phyloP scores from a whole-genome alignment of 176 grass and related monocot species.

The Zizania latifolia region DNA sequence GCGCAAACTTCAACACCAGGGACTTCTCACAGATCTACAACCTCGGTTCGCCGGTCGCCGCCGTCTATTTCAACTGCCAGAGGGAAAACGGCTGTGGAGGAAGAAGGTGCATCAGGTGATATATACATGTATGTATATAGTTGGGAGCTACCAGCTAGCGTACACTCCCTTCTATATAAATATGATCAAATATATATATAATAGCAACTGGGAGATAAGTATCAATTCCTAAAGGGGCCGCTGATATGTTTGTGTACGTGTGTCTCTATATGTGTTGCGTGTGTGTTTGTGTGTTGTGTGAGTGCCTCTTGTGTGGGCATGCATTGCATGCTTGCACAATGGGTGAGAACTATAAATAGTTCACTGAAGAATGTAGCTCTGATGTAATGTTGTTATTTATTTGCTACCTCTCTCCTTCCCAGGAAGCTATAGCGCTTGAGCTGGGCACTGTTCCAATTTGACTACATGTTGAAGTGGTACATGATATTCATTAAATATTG shows the following conservation, averaged over 20 bases:
- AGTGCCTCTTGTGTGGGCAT: neutral
- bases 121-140: neutral
- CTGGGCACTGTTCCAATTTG: neutral
- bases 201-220: neutral
- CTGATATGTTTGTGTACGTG: neutral
- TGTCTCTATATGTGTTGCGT: no score
- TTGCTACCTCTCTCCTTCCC: slow-evolving; percentile 23
- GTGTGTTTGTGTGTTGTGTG: neutral
- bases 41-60: slow-evolving; percentile 65
- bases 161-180: neutral
- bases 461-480: neutral
- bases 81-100: slow-evolving; percentile 87
- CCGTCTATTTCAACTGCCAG: slow-evolving; percentile 86
- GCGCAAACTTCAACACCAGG: slow-evolving; percentile 75
- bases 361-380: neutral
- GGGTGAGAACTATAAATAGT: slow-evolving; percentile 13
- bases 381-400: neutral
- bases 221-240: neutral
- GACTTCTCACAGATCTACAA: slow-evolving; percentile 64
- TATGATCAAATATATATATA: neutral
- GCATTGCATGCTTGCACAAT: neutral
- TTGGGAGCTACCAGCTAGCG: neutral
- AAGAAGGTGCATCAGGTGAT: slow-evolving; percentile 65
- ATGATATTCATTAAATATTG: no score
- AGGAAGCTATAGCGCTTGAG: neutral